Conservation (phyloP, 176 grass and related monocot species). For the Aegilops bicornis region DNA sequence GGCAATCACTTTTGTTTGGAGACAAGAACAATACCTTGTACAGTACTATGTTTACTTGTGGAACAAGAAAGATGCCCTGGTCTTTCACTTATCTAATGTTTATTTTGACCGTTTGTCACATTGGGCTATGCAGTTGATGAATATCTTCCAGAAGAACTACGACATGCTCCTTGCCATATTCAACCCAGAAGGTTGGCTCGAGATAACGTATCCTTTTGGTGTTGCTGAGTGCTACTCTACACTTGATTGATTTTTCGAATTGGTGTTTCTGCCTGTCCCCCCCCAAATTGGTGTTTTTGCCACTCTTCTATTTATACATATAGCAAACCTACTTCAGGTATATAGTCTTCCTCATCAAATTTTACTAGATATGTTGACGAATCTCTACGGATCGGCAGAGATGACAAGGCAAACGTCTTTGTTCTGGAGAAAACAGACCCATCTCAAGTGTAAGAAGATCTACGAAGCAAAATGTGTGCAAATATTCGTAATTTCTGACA, state of each 20-base stretch:
- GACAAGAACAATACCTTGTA: not conserved
- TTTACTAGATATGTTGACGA: constrained; percentile 76
- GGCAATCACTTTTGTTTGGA: not conserved
- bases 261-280: not conserved
- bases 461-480: not conserved
- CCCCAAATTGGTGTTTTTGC: not conserved
- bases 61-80: not conserved
- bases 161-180: constrained; percentile 83
- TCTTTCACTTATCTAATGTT: not conserved
- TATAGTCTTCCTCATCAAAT: constrained; percentile 19
- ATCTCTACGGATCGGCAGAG: constrained; percentile 72
- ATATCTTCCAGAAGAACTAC: constrained; percentile 85
- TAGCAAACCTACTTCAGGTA: not conserved
- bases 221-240: not conserved
- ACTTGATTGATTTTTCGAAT: not conserved
- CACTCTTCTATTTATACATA: not conserved
- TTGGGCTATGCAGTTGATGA: constrained; percentile 61
- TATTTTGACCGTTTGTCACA: not conserved
- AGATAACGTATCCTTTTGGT: constrained; percentile 95
- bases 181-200: constrained; percentile 93
- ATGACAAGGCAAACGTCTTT: constrained; percentile 92
- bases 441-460: constrained; percentile 32
- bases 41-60: not conserved
- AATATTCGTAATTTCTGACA: not conserved
- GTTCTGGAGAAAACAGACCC: constrained; percentile 68